Base-by-base conservation (phyloP, 768 basidiomycete genomes). In the Kwoniella botswanensis region DNA sequence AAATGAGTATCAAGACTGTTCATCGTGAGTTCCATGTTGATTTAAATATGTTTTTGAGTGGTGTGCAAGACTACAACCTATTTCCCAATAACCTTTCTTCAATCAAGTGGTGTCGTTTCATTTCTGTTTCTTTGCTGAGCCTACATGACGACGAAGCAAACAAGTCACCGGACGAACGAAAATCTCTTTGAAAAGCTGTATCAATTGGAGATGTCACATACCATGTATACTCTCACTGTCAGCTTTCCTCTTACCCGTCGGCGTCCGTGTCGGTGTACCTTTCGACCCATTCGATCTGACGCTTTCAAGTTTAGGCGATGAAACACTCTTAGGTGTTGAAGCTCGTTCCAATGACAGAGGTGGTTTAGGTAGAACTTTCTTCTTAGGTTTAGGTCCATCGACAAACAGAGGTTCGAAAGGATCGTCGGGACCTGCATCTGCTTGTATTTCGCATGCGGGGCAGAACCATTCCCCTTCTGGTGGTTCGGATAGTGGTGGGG, bases 391-490 rank as follows among this genome's bases (percentile, higher is more conserved):
- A 29, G 56, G 65, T 52, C 18, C 57, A 35, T 67, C 57, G 5
- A 59, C 24, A 41, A 15, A 58, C 2, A 70, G 24, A 10, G 63
- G 68, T 24, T 58, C 41, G 58, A 70, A 70, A 15, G 60, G 59
- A 42, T 70, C 63, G 42, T 70, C 63, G 4, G 60, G 60, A 0
- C 68, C 68, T 6, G 60, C 68, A 29, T 70, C 63, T 11, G 68
- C 70, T 61, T 71, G 64, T 55, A 18, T 9, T 12, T 22, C 42
- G 42, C 94, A 96, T 67, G 88, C 86, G 0, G 91, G 89, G 77
- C 94, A 96, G 86, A 76, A 81, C 93, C 94, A 94, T 84, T 94
- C 92, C 46, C 92, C 95, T 43, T 92, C 91, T 0, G 95, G 95
- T 18, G 95, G 86, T 4, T 86, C 88, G 17, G 85, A 82, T 57